Evolutionary conservation across 331 rosid species (phyloP), one percentile per base, ranked within the genome.

Genomic region (Erythrophleum ivorense): DNA sequence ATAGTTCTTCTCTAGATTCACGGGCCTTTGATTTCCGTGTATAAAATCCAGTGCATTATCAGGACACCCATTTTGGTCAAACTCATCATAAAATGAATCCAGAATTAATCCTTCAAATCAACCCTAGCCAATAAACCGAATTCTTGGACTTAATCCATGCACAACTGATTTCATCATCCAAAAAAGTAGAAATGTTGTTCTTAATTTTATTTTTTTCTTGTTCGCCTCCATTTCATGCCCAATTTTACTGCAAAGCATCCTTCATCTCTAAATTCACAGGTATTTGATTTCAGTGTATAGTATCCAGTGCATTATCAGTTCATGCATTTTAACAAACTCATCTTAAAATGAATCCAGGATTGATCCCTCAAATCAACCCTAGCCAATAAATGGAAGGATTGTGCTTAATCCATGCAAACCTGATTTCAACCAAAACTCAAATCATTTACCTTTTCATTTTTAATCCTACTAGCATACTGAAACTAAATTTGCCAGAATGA

Each of bases 281-380:
- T 55, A 59, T 41, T n/a, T 33, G 21, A 36, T 65, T 4, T 38
- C 41, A 38, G 34, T 49, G 58, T 69, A 67, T 31, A 41, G 55
- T 40, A 34, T 33, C 29, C 10, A 4, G 36, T 33, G 45, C 78
- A 40, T n/a, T 9, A 69, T 73, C 14, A 57, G 5, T 19, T 19
- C 69, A 78, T 73, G 36, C 83, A 74, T 54, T 58, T 76, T 53
- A 58, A 71, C 24, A 81, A 46, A 69, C 76, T 41, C 82, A 41
- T 40, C 19, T 54, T 11, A 58, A 21, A 21, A 21, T 58, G 64
- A 58, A 58, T 58, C 34, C 41, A 33, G n/a, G 78, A 72, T 66
- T 36, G 52, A 55, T 48, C 57, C 66, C 73, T 10, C 68, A 62
- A 62, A 29, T 31, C 19, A 63, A 29, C 64, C 46, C n/a, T 33